phyloP scores from a whole-genome alignment of 495 filamentous ascomycete species.

The Aspergillus cavernicola region DNA sequence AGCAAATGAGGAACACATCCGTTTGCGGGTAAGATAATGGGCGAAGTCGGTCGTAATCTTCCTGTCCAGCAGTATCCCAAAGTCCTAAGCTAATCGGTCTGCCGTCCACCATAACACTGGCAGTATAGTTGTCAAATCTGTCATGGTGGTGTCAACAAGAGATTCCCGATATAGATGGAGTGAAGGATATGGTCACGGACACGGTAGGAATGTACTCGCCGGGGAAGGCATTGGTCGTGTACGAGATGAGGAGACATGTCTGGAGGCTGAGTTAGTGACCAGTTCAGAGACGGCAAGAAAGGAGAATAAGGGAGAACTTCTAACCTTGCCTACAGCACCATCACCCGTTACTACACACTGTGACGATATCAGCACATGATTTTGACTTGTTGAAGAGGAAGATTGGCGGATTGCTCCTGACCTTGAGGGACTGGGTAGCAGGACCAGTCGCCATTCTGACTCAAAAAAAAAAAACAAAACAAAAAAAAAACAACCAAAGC shows the following conservation, averaged over 20 bases:
- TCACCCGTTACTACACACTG: slow-evolving; percentile 99
- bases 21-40: slow-evolving; percentile 97
- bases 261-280: slow-evolving; percentile 29
- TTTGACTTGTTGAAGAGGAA: slow-evolving; percentile 17
- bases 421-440: slow-evolving; percentile 73
- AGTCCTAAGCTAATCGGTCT: slow-evolving; percentile 94
- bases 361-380: slow-evolving; percentile 17
- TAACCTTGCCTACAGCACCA: slow-evolving; percentile 96
- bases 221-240: slow-evolving; percentile 98
- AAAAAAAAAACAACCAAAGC: background rate
- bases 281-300: background rate
- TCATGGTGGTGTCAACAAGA: slow-evolving; percentile 11
- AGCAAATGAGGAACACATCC: slow-evolving; percentile 97
- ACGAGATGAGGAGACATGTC: slow-evolving; percentile 99
- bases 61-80: slow-evolving; percentile 98
- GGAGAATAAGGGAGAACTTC: slow-evolving; percentile 18
- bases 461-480: too few species aligned
- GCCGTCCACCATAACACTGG: slow-evolving; percentile 96
- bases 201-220: slow-evolving; percentile 99
- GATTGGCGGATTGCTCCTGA: slow-evolving; percentile 28
- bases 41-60: slow-evolving; percentile 94
- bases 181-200: slow-evolving; percentile 53
- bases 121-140: slow-evolving; percentile 99
- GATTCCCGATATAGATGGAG: slow-evolving; percentile 8
- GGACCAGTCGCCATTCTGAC: slow-evolving; percentile 60